A percentile compares a stretch with the other conserved stretches of the same genome.
phyloP scores from a whole-genome alignment of 1,284 basidiomycete genomes.

The Puccinia novopanici region DNA sequence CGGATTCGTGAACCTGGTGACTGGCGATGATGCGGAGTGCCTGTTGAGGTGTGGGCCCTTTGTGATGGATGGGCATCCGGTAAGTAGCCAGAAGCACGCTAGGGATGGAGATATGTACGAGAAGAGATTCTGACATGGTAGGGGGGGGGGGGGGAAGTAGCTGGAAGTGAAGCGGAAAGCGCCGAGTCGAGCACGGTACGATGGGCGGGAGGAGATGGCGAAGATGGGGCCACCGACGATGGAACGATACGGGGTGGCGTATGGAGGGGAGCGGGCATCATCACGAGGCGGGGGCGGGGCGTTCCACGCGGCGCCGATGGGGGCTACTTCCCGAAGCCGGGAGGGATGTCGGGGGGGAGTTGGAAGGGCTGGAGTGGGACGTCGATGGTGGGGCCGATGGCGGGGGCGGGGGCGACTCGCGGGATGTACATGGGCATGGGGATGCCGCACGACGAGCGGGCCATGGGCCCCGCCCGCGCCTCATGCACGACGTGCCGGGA shows the following conservation, averaged over 20 bases:
- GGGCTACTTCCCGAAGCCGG: constrained; percentile 57
- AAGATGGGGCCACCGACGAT: constrained; percentile 52
- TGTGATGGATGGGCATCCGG: constrained; percentile 87
- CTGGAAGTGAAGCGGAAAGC: constrained; percentile 87
- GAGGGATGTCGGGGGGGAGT: constrained; percentile 62
- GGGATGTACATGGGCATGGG: constrained; percentile 62
- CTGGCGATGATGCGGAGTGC: constrained; percentile 76
- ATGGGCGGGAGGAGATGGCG: constrained; percentile 56
- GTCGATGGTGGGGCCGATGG: constrained; percentile 64
- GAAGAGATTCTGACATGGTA: no score
- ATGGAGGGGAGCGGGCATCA: constrained; percentile 54
- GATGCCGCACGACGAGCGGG: constrained; percentile 56
- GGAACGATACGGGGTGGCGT: constrained; percentile 53
- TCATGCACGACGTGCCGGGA: constrained; percentile 25
- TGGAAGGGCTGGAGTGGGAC: constrained; percentile 67
- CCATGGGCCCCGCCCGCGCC: constrained; percentile 23
- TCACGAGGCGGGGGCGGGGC: constrained; percentile 57
- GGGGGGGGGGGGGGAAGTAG: no score
- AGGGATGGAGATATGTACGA: no score
- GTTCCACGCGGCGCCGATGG: constrained; percentile 58
- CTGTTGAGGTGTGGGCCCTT: constrained; percentile 81
- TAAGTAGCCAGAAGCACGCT: no score
- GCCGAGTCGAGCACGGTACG: constrained; percentile 68
- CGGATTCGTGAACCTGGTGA: constrained; percentile 89
- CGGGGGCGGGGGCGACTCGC: constrained; percentile 30